Conservation (phyloP, 106 monocot genomes). For the Agapanthus africanus region DNA sequence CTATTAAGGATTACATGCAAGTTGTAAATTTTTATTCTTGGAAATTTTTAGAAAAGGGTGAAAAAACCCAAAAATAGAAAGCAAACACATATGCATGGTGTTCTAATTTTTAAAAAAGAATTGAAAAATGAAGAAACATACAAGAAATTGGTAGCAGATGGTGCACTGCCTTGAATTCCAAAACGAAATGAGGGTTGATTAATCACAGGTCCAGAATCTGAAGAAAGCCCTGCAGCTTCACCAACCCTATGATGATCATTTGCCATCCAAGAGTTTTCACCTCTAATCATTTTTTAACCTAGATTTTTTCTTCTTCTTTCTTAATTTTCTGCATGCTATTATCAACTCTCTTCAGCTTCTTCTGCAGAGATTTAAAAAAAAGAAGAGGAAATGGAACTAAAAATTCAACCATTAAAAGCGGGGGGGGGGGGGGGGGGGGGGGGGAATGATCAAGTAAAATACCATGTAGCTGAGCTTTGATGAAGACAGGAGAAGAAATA, state of each 20-base stretch:
- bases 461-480: too few species aligned
- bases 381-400: background rate
- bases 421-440: background rate
- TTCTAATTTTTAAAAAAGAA: background rate
- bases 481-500: too few species aligned
- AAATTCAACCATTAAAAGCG: background rate
- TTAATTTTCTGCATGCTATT: constrained; percentile 4
- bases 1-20: background rate
- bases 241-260: constrained; percentile 26
- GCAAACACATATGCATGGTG: too few species aligned
- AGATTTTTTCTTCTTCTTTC: too few species aligned
- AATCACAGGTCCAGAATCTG: constrained; percentile 49
- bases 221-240: constrained; percentile 26
- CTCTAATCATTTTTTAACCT: constrained; percentile 10
- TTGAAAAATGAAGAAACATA: constrained; percentile 6
- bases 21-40: background rate
- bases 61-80: background rate
- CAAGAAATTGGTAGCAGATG: constrained; percentile 46
- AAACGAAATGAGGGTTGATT: constrained; percentile 23
- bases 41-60: background rate
- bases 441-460: too few species aligned
- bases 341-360: background rate
- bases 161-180: constrained; percentile 30
- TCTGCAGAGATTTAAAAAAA: background rate
- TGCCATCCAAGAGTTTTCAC: constrained; percentile 31